Evolutionary conservation across 2,329 filamentous ascomycete species (phyloP), one percentile per base, ranked within the genome.

Genomic region (Laburnicola sp.): DNA sequence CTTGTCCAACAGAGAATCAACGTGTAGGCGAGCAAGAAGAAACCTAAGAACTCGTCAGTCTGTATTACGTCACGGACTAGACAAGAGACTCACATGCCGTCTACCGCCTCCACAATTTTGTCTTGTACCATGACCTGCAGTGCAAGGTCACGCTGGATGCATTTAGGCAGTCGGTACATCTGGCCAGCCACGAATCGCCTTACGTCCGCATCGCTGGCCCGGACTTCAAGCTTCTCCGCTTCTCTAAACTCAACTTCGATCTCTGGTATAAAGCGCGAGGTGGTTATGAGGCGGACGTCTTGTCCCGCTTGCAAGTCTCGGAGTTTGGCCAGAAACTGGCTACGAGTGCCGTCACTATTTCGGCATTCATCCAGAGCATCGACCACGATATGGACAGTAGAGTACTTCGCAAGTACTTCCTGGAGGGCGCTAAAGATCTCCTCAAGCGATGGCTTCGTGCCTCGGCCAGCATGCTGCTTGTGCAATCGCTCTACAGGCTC

Each of bases 301-400:
- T n/a, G n/a, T n/a, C n/a, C n/a, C n/a, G n/a, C n/a, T n/a, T n/a
- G n/a, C n/a, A n/a, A n/a, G n/a, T n/a, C n/a, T n/a, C n/a, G n/a
- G n/a, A n/a, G n/a, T n/a, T n/a, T n/a, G n/a, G n/a, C n/a, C n/a
- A 58, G 32, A 8, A 58, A 32, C 22, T 48, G 30, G 4, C 22
- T 25, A 2, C 55, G 51, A 42, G 50, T 57, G 26, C 35, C 51
- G 9, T 58, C 30, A 16, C 48, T 42, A 36, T 64, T 53, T 11
- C 50, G 56, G 51, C 64, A 70, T 46, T 73, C 70, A 38, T 74
- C 69, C 16, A 74, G 50, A 22, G 66, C 71, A 56, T 74, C 70
- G 7, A 74, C 35, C 1, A 65, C 54, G 23, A 74, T 52, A 27
- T 50, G 50, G 1, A 55, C 36, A 9, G 22, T 35, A 7, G 53